These are phyloP conservation scores for Collybia sordida DNA, from an alignment of 768 basidiomycete species.

Conservation along the genomic window DNA sequence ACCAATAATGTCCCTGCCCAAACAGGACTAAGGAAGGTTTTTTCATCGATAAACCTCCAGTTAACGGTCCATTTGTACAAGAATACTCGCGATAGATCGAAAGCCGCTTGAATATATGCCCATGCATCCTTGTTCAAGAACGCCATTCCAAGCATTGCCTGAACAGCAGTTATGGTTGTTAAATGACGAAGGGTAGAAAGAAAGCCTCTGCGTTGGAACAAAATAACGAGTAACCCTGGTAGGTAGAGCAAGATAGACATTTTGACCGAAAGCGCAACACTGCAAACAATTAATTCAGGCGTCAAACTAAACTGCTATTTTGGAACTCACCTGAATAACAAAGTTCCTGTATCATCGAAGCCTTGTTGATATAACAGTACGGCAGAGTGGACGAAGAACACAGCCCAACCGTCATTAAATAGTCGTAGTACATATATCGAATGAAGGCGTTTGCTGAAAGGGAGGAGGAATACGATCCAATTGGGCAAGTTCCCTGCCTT, in stretches of 20 bases:
- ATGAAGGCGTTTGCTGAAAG: slow-evolving; percentile 90
- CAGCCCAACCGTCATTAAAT: slow-evolving; percentile 94
- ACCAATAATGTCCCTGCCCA: slow-evolving; percentile 66
- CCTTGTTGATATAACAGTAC: slow-evolving; percentile 63
- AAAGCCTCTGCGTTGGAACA: slow-evolving; percentile 74
- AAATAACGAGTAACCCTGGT: slow-evolving; percentile 81
- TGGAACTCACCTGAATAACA: slow-evolving; percentile 69
- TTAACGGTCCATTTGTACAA: slow-evolving; percentile 98
- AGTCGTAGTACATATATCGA: slow-evolving; percentile 89
- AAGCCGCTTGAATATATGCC: slow-evolving; percentile 75
- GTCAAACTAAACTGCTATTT: neutral
- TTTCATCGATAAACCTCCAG: slow-evolving; percentile 85
- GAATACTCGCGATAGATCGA: slow-evolving; percentile 86
- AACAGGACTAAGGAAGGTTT: slow-evolving; percentile 63
- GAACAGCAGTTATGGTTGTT: slow-evolving; percentile 43
- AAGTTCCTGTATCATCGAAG: slow-evolving; percentile 58
- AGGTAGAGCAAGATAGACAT: slow-evolving; percentile 93
- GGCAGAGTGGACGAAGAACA: slow-evolving; percentile 62
- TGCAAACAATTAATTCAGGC: slow-evolving; percentile 25
- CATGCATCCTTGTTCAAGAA: slow-evolving; percentile 62
- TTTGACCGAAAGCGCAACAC: slow-evolving; percentile 86
- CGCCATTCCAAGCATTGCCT: slow-evolving; percentile 64
- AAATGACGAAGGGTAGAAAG: slow-evolving; percentile 50
- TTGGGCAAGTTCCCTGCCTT: slow-evolving; percentile 64
- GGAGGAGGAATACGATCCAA: slow-evolving; percentile 69